Percentiles rank a stretch among this genome's conserved stretches.
Evolutionary conservation across 306 rosid species (phyloP).

Genomic region (Alnus glutinosa): DNA sequence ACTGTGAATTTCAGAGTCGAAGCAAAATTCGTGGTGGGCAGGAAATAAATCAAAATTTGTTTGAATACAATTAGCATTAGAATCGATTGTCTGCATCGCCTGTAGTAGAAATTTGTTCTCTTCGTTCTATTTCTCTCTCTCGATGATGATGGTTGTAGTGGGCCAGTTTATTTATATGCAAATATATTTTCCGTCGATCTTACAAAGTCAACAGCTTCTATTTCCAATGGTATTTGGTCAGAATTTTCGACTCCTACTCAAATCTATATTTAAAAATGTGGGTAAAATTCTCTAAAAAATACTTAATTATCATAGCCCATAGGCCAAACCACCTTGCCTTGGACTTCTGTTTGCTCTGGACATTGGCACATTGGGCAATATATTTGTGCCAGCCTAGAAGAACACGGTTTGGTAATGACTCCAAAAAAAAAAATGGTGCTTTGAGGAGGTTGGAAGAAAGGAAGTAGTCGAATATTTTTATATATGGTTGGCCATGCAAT

Average conservation of each 20-base stretch:
- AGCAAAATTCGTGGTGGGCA: neutral
- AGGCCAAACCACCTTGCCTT: neutral
- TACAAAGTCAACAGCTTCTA: neutral
- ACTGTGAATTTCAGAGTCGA: neutral
- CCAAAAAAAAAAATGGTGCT: too few relatives aligned
- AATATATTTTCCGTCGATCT: neutral
- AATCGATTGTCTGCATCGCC: too few relatives aligned
- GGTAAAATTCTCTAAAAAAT: neutral
- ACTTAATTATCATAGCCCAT: neutral
- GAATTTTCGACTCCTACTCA: neutral
- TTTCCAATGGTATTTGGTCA: neutral
- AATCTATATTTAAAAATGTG: too few relatives aligned
- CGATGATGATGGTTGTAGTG: neutral
- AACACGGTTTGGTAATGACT: too few relatives aligned
- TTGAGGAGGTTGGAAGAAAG: neutral
- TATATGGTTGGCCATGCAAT: neutral
- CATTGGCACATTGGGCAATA: too few relatives aligned
- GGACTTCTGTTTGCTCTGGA: neutral
- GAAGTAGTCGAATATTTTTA: too few relatives aligned
- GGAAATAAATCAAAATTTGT: neutral
- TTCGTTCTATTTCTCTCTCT: neutral
- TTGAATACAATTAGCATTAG: too few relatives aligned
- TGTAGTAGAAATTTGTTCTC: neutral
- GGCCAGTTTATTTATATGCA: neutral
- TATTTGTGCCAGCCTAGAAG: too few relatives aligned